Base-by-base conservation (phyloP, 306 rosid species). In the Lathyrus oleraceus region DNA sequence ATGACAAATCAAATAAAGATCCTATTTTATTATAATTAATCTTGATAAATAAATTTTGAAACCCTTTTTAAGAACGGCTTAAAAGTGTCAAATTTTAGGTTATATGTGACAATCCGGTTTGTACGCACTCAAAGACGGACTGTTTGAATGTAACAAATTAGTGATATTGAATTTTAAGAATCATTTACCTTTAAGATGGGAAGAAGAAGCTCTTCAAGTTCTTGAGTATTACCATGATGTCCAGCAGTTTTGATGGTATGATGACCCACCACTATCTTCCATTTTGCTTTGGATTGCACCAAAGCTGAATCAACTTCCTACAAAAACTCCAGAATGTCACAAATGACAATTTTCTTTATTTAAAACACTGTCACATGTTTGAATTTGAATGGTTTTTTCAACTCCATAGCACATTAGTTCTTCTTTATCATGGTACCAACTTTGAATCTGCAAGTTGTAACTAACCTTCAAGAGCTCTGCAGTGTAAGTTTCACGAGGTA, bases 211-310 rank as follows among this genome's bases (percentile, higher is more conserved):
- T 82, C 5, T 39, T 72, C 80, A 42, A 92, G 89, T 72, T 89
- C 98, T 20, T 12, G 5, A 0, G 91, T 92, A 8, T 81, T 84
- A 30, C 96, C 98, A 76, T 87, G 96, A 25, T 70, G 49, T 8
- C 91, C 95, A 1, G 84, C 92, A 60, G 73, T 89, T 73, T 81
- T 78, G 23, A 92, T 78, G 25, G 91, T 72, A 68, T 92, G 98
- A 77, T 92, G 98, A 69, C 95, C 98, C 10, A 92, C 81, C 71
- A 88, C 96, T 12, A 92, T 58, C 75, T 85, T 92, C 98, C 98
- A 89, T 66, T 72, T 88, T 63, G 93, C 95, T n/a, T 32, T 86
- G 3, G 96, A 92, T 7, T 81, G 67, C 45, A 20, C 75, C 69
- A 88, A 62, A 56, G 90, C 82, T 68, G 64, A 70, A 76, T 85